A percentile compares a stretch with the other conserved stretches of the same genome.
Conservation (phyloP, 2,329 filamentous ascomycete genomes). For the Fusarium virguliforme region DNA sequence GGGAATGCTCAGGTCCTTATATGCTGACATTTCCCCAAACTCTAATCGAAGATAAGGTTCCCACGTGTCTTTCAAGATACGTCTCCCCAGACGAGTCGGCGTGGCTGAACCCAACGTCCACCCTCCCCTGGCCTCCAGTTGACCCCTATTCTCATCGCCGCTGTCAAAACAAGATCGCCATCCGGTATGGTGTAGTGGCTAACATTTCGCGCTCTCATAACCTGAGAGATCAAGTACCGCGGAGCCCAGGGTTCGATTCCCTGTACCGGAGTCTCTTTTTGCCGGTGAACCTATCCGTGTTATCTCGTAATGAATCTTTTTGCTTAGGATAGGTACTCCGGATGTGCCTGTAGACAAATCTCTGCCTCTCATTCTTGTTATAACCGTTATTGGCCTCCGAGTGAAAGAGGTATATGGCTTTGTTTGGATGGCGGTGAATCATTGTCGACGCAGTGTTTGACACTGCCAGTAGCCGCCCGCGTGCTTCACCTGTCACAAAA, state of each 20-base stretch:
- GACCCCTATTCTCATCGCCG: background rate
- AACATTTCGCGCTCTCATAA: constrained; percentile 53
- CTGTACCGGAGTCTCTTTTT: constrained; percentile 12
- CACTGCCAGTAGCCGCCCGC: background rate
- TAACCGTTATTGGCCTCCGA: too few relatives aligned
- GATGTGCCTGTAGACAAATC: too few relatives aligned
- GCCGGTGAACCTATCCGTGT: background rate
- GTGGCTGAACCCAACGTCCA: background rate
- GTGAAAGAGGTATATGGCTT: too few relatives aligned
- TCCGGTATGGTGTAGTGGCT: constrained; percentile 45
- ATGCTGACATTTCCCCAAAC: background rate
- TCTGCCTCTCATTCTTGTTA: too few relatives aligned
- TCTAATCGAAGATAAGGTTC: background rate
- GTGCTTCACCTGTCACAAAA: background rate
- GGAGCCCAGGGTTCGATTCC: constrained; percentile 15
- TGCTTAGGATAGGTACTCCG: background rate
- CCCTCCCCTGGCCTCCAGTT: background rate
- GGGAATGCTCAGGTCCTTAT: background rate
- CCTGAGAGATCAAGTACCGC: constrained; percentile 35
- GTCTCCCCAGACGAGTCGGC: too few relatives aligned
- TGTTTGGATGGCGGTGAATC: background rate
- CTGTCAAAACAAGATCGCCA: background rate
- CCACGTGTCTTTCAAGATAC: too few relatives aligned
- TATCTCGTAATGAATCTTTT: background rate
- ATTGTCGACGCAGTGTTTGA: background rate